These are phyloP conservation scores for Fusarium sarcochroum DNA, from an alignment of 2,329 filamentous ascomycete genomes.

Conservation along the genomic window DNA sequence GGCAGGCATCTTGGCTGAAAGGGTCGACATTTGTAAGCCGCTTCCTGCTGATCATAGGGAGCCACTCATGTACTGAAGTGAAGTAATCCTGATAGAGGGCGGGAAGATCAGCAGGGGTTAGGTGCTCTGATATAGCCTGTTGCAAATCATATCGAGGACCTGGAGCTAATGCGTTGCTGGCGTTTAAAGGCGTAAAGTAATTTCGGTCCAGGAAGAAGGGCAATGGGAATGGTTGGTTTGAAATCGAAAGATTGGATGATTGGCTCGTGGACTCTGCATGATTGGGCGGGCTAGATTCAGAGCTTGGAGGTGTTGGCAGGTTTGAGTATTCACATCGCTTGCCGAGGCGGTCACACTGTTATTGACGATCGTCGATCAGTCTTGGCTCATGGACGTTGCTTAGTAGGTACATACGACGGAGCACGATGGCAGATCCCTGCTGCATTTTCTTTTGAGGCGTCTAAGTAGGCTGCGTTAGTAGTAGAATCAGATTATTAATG, in stretches of 20 bases:
- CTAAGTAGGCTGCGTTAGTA: not conserved
- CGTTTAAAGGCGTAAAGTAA: conserved; percentile 5
- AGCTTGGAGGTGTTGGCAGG: not conserved
- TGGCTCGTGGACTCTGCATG: not conserved
- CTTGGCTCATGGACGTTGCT: too few relatives aligned
- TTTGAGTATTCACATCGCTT: conserved; percentile 15
- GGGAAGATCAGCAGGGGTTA: conserved; percentile 1
- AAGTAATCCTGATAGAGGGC: conserved; percentile 9
- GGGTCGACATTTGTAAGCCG: conserved; percentile 5
- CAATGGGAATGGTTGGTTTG: conserved; percentile 3
- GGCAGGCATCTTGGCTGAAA: conserved; percentile 12
- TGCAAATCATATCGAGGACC: conserved; percentile 7
- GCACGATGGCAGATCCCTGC: conserved; percentile 11
- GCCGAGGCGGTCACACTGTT: conserved; percentile 7
- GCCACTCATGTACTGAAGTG: conserved; percentile 11
- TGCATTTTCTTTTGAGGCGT: conserved; percentile 16
- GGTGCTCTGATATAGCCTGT: not conserved
- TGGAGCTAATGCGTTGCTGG: conserved; percentile 10
- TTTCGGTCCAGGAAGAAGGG: conserved; percentile 11
- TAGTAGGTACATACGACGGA: not conserved
- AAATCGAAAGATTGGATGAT: not conserved
- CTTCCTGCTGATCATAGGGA: conserved; percentile 15
- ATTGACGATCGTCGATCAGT: too few relatives aligned
- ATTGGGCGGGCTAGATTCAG: not conserved
- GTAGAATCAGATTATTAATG: not conserved